Percentiles rank a stretch among this genome's conserved stretches.
Conservation (phyloP, 371 early-diverging fungal genomes). For the Rhizopus stolonifer region DNA sequence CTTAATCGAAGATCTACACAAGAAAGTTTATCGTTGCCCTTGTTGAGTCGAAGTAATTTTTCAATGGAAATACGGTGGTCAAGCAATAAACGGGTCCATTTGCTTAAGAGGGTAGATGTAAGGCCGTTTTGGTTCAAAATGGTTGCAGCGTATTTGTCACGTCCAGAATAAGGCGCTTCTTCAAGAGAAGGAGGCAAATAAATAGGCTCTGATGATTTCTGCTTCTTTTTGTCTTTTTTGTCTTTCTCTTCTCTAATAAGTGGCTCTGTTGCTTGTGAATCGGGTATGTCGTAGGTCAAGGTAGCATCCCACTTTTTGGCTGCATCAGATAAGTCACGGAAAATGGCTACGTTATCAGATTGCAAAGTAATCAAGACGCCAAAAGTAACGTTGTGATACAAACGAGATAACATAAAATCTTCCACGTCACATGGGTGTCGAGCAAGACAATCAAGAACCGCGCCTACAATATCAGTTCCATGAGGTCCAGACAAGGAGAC, state of each 20-base stretch:
- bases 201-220: slow-evolving; percentile 23
- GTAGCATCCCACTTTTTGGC: slow-evolving; percentile 83
- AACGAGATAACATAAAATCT: slow-evolving; percentile 82
- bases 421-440: slow-evolving; percentile 69
- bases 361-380: slow-evolving; percentile 75
- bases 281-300: slow-evolving; percentile 76
- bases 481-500: slow-evolving; percentile 81
- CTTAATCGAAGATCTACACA: slow-evolving; percentile 80
- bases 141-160: slow-evolving; percentile 81
- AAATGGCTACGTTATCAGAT: slow-evolving; percentile 69
- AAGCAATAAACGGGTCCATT: slow-evolving; percentile 72
- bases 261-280: slow-evolving; percentile 65
- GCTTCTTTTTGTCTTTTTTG: slow-evolving; percentile 42
- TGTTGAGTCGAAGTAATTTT: slow-evolving; percentile 73
- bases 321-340: slow-evolving; percentile 70
- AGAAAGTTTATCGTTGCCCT: slow-evolving; percentile 52
- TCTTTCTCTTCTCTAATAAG: slow-evolving; percentile 25
- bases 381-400: slow-evolving; percentile 87
- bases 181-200: slow-evolving; percentile 59
- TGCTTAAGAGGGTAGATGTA: slow-evolving; percentile 66
- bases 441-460: slow-evolving; percentile 71
- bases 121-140: slow-evolving; percentile 79
- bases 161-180: slow-evolving; percentile 82
- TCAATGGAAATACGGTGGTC: slow-evolving; percentile 77
- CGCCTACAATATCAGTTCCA: slow-evolving; percentile 87